Evolutionary conservation across 305 asterid genomes (phyloP).

Genomic region (Plantago lanceolata): DNA sequence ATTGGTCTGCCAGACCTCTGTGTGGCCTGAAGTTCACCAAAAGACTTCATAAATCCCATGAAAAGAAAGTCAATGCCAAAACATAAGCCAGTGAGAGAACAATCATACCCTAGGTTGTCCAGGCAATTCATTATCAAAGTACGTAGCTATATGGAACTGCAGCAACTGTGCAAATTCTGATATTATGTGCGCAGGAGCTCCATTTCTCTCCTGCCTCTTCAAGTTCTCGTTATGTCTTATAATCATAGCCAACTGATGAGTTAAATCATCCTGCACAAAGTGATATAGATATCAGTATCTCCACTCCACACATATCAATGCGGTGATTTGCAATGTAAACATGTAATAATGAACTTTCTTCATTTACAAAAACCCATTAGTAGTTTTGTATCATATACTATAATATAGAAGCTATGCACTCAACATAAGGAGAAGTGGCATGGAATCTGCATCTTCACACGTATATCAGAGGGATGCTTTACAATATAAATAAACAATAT

Average conservation of each 20-base stretch:
- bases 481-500: not conserved
- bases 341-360: not conserved
- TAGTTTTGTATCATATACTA: not conserved
- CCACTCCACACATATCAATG: not conserved
- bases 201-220: slow-evolving; percentile 93
- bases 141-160: slow-evolving; percentile 95
- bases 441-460: not conserved
- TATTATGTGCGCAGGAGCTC: slow-evolving; percentile 97
- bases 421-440: not conserved
- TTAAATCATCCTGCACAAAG: slow-evolving; percentile 84
- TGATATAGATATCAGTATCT: slow-evolving; percentile 28
- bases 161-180: slow-evolving; percentile 95
- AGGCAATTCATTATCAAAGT: slow-evolving; percentile 94
- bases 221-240: slow-evolving; percentile 92
- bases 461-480: not conserved
- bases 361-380: not conserved
- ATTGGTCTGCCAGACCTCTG: slow-evolving; percentile 97
- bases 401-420: not conserved
- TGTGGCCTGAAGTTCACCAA: slow-evolving; percentile 55
- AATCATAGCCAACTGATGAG: slow-evolving; percentile 97
- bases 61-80: not conserved
- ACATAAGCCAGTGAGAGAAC: slow-evolving; percentile 5
- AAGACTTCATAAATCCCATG: not conserved
- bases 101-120: slow-evolving; percentile 91
- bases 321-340: not conserved